Base-by-base conservation (phyloP, 805 yeast species). In the Metschnikowia koreensis region DNA sequence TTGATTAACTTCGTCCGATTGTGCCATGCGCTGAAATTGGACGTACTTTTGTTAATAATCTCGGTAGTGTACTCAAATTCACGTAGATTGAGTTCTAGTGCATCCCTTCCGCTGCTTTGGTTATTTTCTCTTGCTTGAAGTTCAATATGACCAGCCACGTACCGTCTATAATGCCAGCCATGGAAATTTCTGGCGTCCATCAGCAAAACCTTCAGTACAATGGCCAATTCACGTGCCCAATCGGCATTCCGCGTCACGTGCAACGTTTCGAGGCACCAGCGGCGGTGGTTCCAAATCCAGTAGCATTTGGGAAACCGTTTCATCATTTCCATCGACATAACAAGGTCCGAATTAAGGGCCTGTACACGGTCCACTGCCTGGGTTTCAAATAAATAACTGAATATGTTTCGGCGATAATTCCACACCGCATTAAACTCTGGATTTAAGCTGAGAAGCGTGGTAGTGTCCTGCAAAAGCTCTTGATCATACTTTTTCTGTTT, bases 1-100 rank as follows among this genome's bases (percentile, higher is more conserved):
- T 84, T 83, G 11, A 93, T 77, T 53, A 92, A 69, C 51, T 81
- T 83, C 1, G 90, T 80, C 56, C 98, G 75, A 66, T 89, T 89
- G 67, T 93, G 97, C 96, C 97, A 91, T 6, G 99, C 98, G 1
- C 97, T 89, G 62, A 87, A 94, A 67, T 94, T 94, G 38, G 97
- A 88, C 52, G 92, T 89, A 67, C 94, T 88, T 50, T 77, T 79
- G 60, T 87, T 87, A 60, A 94, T 90, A 72, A 85, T 87, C 46
- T 72, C 68, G 0, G 93, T 86, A 1, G 97, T 90, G 68, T 82
- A 93, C 27, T 79, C 77, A 59, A 90, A 83, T 67, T 93, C 98
- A 6, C 69, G 56, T 31, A 69, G 60, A 48, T 73, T 61, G 16
- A 73, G 56, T n/a, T 59, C 64, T 34, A 77, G 62, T n/a, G 39